Evolutionary conservation across 331 rosid genomes (phyloP).

Genomic region (Cucumis variabilis): DNA sequence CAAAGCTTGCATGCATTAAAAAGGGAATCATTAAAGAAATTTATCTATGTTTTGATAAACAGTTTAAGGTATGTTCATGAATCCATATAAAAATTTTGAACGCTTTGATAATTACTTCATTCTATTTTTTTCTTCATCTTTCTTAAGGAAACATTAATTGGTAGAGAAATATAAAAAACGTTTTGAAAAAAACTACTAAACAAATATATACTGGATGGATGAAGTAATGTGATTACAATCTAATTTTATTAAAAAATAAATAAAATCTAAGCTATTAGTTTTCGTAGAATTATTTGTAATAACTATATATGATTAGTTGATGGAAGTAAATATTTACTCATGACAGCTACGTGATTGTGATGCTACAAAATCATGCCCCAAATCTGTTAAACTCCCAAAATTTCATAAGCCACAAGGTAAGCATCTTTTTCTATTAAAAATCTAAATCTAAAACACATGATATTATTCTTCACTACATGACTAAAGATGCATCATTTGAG

Average conservation of each 20-base stretch:
- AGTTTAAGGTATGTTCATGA: not conserved
- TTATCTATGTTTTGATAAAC: not conserved
- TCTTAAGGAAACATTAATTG: too few relatives aligned
- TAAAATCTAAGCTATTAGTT: not conserved
- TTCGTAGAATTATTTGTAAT: not conserved
- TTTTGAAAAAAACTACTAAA: too few relatives aligned
- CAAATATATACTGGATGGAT: too few relatives aligned
- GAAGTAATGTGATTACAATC: too few relatives aligned
- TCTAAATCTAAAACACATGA: too few relatives aligned
- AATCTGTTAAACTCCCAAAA: not conserved
- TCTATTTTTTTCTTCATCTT: too few relatives aligned
- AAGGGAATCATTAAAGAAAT: not conserved
- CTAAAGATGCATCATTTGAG: too few relatives aligned
- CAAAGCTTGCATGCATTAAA: not conserved
- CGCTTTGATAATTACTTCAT: too few relatives aligned
- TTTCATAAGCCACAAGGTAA: not conserved
- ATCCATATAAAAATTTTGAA: too few relatives aligned
- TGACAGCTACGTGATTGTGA: conserved; percentile 1
- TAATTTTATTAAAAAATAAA: too few relatives aligned
- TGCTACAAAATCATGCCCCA: not conserved
- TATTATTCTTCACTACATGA: too few relatives aligned
- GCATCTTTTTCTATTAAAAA: not conserved
- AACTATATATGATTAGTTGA: not conserved
- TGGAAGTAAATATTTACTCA: not conserved
- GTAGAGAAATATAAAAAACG: too few relatives aligned